Base-by-base conservation (phyloP, 2,329 filamentous ascomycete genomes). In the Aspergillus cejpii region DNA sequence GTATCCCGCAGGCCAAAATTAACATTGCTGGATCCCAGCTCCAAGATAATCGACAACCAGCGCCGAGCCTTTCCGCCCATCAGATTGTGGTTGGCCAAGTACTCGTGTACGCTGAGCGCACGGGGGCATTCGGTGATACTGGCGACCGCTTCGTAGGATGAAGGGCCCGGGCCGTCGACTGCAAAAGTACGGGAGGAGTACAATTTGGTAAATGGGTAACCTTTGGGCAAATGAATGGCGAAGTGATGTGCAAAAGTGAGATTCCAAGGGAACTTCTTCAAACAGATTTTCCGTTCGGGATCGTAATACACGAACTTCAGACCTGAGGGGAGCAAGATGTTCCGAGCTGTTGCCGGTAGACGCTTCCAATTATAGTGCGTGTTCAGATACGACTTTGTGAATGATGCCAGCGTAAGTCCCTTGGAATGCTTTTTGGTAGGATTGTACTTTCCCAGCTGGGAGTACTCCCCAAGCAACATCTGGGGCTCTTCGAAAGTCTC, bases 1-100 rank as follows among this genome's bases (percentile, higher is more conserved):
- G 76, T 77, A 0, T 73, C 68, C 23, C 77, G 70, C 0, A 71
- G 73, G 23, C 76, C 78, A 48, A 85, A 78, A 49, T 84, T 84
- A 2, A 87, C 41, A 47, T 75, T 76, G 0, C 73, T 70, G 1
- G 74, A 70, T 0, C 70, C 74, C 2, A 81, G 54, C 48, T 80
- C 76, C 0, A 69, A 48, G 0, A 79, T 52, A 0, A 81, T 64
- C 2, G 68, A 64, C 1, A 66, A 57, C 74, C 77, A 78, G 5
- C 76, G 66, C 1, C 69, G 57, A 34, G 60, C 45, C 12, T 62
- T 69, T 0, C 74, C 75, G 2, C 65, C 59, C 2, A 74, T 60
- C 0, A 80, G 53, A 5, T 48, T 58, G 48, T 74, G 69, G 47
- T 70, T 73, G 0, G 75, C 65, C 39, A 67, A 64, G 48, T 67